Base-by-base conservation (phyloP, 306 rosid genomes). In the Sicyos baderoa region DNA sequence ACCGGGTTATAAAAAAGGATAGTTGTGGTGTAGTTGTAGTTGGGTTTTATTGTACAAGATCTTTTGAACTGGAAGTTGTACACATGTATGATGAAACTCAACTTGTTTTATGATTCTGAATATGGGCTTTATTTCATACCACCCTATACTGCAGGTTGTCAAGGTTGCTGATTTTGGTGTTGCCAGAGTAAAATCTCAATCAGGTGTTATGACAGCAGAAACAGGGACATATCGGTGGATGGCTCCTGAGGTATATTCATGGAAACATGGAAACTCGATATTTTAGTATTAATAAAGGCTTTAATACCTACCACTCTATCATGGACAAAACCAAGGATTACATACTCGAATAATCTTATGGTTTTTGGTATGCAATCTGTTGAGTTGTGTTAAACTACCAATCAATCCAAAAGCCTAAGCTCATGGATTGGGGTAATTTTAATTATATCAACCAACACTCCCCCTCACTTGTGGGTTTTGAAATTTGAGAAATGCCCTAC, bases 81-180 rank as follows among this genome's bases (percentile, higher is more conserved):
- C 42, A 35, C 42, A 44, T 19, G 70, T 14, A 13, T 14, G 21
- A 64, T 64, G 13, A 11, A 35, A 35, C 42, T 35, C 8, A 35
- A 11, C 49, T 7, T 23, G 8, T 50, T 45, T 14, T 47, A 23
- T 3, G 14, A 66, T 47, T 18, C 14, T 13, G 55, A 66, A 14
- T 11, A 22, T 66, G 13, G 0, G 56, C 40, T 47, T 23, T 7
- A 22, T 15, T 15, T 66, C 44, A 66, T 44, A 66, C 71, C 12
- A 23, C 55, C 22, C 22, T 66, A 14, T 70, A 71, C 74, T 76
- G 22, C 84, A 94, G 97, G 83, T 86, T 79, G 95, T 94, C 77
- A 94, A 94, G 86, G 99, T 94, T 13, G 99, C 95, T 61, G 99
- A 94, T 85, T 94, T 94, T 68, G 99, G 99, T 42, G 99, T 94